These are phyloP conservation scores for Allium fistulosum DNA, from an alignment of 106 monocot genomes.

Conservation along the genomic window DNA sequence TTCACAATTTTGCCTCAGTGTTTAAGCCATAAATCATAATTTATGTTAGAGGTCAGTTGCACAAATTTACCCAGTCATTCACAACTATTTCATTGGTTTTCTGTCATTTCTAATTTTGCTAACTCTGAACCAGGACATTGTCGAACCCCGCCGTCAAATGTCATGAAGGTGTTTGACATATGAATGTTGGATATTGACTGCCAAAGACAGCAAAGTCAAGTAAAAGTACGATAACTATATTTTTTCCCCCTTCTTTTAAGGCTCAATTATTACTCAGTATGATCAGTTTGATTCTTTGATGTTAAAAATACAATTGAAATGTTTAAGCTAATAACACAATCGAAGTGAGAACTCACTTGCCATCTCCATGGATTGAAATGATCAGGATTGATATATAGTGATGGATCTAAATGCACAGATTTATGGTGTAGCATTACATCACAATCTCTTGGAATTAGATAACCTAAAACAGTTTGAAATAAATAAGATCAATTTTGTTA, in stretches of 20 bases:
- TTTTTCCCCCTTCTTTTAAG: neutral
- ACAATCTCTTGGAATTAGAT: neutral
- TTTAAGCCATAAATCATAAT: too few relatives aligned
- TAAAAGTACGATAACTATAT: neutral
- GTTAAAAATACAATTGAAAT: neutral
- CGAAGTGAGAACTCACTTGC: constrained; percentile 33
- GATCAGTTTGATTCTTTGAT: neutral
- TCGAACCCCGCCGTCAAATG: too few relatives aligned
- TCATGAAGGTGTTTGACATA: constrained; percentile 25
- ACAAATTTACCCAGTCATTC: too few relatives aligned
- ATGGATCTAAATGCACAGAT: constrained; percentile 27
- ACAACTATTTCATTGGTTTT: too few relatives aligned
- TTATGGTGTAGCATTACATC: neutral
- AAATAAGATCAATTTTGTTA: neutral
- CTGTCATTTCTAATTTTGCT: too few relatives aligned
- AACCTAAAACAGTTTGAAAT: neutral
- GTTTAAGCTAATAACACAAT: neutral
- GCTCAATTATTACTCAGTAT: neutral
- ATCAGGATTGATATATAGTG: constrained; percentile 38
- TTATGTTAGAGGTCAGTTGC: too few relatives aligned
- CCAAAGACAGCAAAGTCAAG: neutral
- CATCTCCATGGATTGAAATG: constrained; percentile 88
- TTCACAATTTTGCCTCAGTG: too few relatives aligned
- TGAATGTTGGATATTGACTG: constrained; percentile 1
- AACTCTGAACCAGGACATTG: too few relatives aligned